These are phyloP conservation scores for Exutisphaerella laricina DNA, from an alignment of 2,329 filamentous ascomycete genomes.

Conservation along the genomic window DNA sequence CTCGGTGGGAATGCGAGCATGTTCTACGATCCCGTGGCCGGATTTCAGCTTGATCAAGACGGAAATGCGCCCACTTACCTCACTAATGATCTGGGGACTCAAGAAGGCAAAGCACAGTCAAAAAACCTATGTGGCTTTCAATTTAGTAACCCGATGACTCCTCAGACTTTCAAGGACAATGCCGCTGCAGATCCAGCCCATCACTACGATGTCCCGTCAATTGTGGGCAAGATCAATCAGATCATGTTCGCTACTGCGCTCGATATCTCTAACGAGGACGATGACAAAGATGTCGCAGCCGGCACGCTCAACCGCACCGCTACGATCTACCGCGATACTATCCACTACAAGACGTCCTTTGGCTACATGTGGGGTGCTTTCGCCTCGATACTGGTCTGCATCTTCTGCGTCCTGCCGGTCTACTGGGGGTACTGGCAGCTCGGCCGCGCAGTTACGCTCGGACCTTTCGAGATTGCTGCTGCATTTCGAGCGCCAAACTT, in stretches of 20 bases:
- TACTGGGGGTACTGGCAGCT: conserved; percentile 37
- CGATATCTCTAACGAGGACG: conserved; percentile 16
- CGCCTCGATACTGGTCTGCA: conserved; percentile 29
- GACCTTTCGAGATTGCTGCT: conserved; percentile 34
- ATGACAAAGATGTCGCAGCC: conserved; percentile 8
- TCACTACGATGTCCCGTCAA: conserved; percentile 8
- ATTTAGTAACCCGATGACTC: conserved; percentile 14
- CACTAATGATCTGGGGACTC: conserved; percentile 10
- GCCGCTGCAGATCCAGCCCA: conserved; percentile 7
- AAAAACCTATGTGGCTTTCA: conserved; percentile 14
- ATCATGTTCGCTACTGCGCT: conserved; percentile 21
- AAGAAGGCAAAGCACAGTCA: conserved; percentile 3
- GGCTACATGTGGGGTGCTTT: conserved; percentile 31
- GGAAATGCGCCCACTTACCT: conserved; percentile 16
- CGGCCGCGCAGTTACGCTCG: conserved; percentile 33
- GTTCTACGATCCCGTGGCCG: conserved; percentile 5
- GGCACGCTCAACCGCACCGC: conserved; percentile 10
- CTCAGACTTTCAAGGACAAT: conserved; percentile 4
- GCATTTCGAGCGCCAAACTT: conserved; percentile 30
- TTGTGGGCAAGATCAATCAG: conserved; percentile 18
- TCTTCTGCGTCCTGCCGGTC: conserved; percentile 31
- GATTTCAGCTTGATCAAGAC: conserved; percentile 9
- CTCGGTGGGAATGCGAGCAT: conserved; percentile 16
- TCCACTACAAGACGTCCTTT: conserved; percentile 29
- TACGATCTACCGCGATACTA: conserved; percentile 13